A percentile compares a stretch with the other conserved stretches of the same genome.
Conservation (phyloP, 2,329 filamentous ascomycete species). For the Arachnomyces sp. region DNA sequence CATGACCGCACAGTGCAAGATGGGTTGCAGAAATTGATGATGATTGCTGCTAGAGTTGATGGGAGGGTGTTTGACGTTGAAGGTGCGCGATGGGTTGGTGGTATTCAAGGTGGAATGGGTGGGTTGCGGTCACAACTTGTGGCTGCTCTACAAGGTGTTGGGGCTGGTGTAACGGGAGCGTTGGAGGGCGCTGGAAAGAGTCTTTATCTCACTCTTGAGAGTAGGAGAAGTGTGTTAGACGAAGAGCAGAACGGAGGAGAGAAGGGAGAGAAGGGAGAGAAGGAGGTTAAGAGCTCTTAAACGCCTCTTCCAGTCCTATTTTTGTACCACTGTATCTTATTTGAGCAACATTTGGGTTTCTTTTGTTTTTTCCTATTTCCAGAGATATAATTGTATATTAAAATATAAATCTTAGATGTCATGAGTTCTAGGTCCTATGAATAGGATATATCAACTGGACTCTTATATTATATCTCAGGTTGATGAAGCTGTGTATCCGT, state of each 20-base stretch:
- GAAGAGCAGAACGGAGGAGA: slow-evolving; percentile 49
- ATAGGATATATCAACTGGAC: too few species aligned
- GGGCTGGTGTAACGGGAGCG: slow-evolving; percentile 66
- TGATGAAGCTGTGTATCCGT: too few species aligned
- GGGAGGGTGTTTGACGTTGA: slow-evolving; percentile 73
- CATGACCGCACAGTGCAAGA: slow-evolving; percentile 71
- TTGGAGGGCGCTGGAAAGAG: slow-evolving; percentile 74
- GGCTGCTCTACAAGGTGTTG: slow-evolving; percentile 68
- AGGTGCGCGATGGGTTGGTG: slow-evolving; percentile 62
- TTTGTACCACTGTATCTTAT: slow-evolving; percentile 16
- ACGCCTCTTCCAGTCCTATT: background rate
- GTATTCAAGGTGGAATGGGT: slow-evolving; percentile 73
- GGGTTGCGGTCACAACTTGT: slow-evolving; percentile 77
- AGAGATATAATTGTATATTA: slow-evolving; percentile 1
- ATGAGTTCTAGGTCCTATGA: too few species aligned
- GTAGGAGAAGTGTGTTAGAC: slow-evolving; percentile 71
- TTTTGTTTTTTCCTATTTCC: background rate
- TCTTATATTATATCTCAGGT: too few species aligned
- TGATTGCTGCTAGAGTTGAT: slow-evolving; percentile 82
- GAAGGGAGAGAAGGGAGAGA: slow-evolving; percentile 27
- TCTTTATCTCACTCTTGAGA: slow-evolving; percentile 82
- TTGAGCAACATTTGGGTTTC: slow-evolving; percentile 8
- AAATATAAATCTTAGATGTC: too few species aligned
- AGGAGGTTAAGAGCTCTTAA: slow-evolving; percentile 1
- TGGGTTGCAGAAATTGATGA: slow-evolving; percentile 76